Base-by-base conservation (phyloP, 2,329 filamentous ascomycete genomes). In the Aspergillus alliaceus region DNA sequence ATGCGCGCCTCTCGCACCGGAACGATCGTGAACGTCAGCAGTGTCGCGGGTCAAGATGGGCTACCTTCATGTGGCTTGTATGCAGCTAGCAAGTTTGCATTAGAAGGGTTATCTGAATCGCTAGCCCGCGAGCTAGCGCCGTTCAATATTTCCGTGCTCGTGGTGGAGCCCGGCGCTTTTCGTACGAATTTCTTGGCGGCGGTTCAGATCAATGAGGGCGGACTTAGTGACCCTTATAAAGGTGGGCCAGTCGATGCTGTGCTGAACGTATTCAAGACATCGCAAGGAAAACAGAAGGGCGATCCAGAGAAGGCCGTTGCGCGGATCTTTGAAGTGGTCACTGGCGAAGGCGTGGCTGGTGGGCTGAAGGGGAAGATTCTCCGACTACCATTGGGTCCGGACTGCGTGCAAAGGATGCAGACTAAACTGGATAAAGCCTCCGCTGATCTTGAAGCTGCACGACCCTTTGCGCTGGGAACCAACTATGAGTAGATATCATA, bases 11-110 rank as follows among this genome's bases (percentile, higher is more conserved):
- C 69, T 56, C 59, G 55, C 22, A 62, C 62, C 5, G 75, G 75
- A 1, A 70, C 67, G 3, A 64, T 84, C 1, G 77, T 78, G 12
- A 79, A 76, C 2, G 77, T 84, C 61, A 79, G 78, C 34, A 82
- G 79, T 48, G 61, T 82, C 3, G 80, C 71, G 0, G 80, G 79
- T 37, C 82, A 77, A 74, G 56, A 62, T 6, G 71, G 72, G n/a
- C 66, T 66, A 0, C 64, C 77, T 0, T 70, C 57, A 63, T 69
- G 54, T 40, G 70, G 70, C 0, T 67, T 76, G 22, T 80, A 80
- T 57, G 66, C 68, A 7, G 68, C 80, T 0, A 73, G 67, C 50
- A 80, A 80, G 53, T 75, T 72, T 22, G 77, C 74, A 0, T 64
- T 80, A 1, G 77, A 80, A 59, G 76, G 71, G 1, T 37, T 73